Evolutionary conservation across 2,329 filamentous ascomycete genomes (phyloP).

Genomic region (Talaromyces sp.): DNA sequence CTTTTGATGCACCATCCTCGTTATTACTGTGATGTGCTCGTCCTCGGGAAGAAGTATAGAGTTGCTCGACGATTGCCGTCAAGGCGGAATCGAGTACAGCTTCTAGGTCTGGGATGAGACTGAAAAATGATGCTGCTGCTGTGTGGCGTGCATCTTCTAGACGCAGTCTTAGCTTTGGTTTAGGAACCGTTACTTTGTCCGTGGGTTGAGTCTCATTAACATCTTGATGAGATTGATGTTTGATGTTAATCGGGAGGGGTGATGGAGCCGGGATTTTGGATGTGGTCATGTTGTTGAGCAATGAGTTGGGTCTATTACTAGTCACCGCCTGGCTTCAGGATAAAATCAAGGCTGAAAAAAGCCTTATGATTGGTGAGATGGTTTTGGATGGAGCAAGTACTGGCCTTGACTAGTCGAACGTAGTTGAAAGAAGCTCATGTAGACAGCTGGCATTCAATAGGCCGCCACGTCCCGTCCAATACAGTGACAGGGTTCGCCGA

Average conservation of each 20-base stretch:
- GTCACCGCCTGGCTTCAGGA: neutral
- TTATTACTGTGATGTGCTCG: neutral
- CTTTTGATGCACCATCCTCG: neutral
- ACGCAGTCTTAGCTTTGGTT: conserved; percentile 23
- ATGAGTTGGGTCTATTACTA: neutral
- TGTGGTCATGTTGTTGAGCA: conserved; percentile 9
- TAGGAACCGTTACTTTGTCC: conserved; percentile 1
- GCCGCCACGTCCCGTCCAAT: neutral
- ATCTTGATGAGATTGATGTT: neutral
- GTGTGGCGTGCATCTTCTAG: conserved; percentile 48
- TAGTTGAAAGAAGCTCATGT: neutral
- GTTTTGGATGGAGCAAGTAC: neutral
- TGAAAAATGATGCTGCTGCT: conserved; percentile 65
- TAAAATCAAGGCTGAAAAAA: neutral
- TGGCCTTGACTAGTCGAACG: neutral
- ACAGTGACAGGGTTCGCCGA: neutral
- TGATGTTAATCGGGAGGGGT: conserved; percentile 10
- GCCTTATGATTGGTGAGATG: neutral
- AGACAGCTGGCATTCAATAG: neutral
- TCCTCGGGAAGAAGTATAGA: conserved; percentile 55
- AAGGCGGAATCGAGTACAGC: conserved; percentile 61
- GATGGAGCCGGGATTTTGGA: conserved; percentile 7
- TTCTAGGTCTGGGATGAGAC: conserved; percentile 58
- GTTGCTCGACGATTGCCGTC: conserved; percentile 62
- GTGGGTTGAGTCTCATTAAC: neutral